A percentile compares a stretch with the other conserved stretches of the same genome.
These are phyloP conservation scores for Simplicillium sp. DNA, from an alignment of 2,329 filamentous ascomycete species.

Conservation along the genomic window DNA sequence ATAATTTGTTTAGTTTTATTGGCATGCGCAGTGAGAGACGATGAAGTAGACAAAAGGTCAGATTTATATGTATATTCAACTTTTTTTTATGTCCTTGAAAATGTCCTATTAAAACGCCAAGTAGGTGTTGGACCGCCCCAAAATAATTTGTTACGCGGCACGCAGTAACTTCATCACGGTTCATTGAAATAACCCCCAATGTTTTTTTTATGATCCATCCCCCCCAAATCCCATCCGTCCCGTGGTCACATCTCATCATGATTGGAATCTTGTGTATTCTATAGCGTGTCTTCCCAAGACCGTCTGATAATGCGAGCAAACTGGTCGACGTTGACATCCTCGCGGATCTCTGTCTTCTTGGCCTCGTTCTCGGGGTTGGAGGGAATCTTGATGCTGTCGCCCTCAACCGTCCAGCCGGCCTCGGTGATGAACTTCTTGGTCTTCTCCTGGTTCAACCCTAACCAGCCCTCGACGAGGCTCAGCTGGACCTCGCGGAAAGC, in stretches of 20 bases:
- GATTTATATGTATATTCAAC: slow-evolving; percentile 2
- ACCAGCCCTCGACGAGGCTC: slow-evolving; percentile 62
- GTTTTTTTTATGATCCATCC: background rate
- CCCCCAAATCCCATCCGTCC: background rate
- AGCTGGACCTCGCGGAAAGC: slow-evolving; percentile 65
- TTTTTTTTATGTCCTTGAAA: slow-evolving; percentile 6
- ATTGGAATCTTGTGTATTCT: slow-evolving; percentile 3
- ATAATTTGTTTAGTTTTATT: background rate
- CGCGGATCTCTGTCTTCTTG: slow-evolving; percentile 87
- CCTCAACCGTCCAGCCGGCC: slow-evolving; percentile 76
- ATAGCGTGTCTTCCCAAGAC: slow-evolving; percentile 65
- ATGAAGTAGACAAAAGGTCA: background rate
- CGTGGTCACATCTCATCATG: slow-evolving; percentile 4
- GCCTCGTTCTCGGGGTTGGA: slow-evolving; percentile 96
- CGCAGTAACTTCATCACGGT: background rate
- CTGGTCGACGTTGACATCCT: slow-evolving; percentile 88
- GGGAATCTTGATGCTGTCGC: slow-evolving; percentile 63
- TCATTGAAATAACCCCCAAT: too few relatives aligned
- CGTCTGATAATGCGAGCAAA: slow-evolving; percentile 72
- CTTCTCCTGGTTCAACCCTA: slow-evolving; percentile 59
- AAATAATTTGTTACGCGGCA: background rate
- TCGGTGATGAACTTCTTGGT: slow-evolving; percentile 73
- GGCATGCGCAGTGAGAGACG: too few relatives aligned
- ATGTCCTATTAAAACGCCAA: slow-evolving; percentile 8
- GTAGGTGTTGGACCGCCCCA: slow-evolving; percentile 4